Conservation (phyloP, 2,329 filamentous ascomycete genomes). For the Fusarium anthophilum region DNA sequence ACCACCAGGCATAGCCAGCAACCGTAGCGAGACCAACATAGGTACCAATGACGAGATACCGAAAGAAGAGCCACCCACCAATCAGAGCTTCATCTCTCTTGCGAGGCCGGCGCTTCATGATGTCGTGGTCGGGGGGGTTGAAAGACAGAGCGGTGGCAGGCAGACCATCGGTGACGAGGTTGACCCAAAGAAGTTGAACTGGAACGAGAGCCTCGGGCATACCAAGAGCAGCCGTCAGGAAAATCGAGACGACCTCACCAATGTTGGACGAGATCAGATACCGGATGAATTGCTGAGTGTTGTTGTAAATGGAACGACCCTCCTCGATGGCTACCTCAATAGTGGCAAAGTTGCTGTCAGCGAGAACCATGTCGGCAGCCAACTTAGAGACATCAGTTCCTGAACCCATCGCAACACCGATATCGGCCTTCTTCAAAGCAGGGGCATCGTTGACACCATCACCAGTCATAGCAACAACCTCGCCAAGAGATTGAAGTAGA, state of each 20-base stretch:
- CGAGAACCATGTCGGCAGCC: conserved; percentile 97
- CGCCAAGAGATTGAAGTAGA: conserved; percentile 88
- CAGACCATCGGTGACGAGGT: conserved; percentile 95
- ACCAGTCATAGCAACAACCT: conserved; percentile 99
- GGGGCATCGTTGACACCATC: conserved; percentile 99
- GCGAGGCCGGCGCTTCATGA: conserved; percentile 92
- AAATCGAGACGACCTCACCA: conserved; percentile 98
- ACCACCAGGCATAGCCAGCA: conserved; percentile 99
- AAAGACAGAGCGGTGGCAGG: conserved; percentile 96
- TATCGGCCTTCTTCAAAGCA: conserved; percentile 97
- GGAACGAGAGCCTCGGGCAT: conserved; percentile 98
- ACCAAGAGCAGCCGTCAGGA: conserved; percentile 92
- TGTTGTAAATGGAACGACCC: conserved; percentile 98
- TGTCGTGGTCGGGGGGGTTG: conserved; percentile 97
- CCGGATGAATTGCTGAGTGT: conserved; percentile 99
- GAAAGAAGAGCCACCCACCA: conserved; percentile 95
- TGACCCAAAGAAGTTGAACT: conserved; percentile 98
- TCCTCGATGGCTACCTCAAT: conserved; percentile 97
- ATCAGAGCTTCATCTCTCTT: conserved; percentile 95
- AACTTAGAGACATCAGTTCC: conserved; percentile 97
- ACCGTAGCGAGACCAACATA: conserved; percentile 97
- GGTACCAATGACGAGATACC: conserved; percentile 94
- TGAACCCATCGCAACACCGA: conserved; percentile 98
- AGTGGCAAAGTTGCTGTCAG: conserved; percentile 98
- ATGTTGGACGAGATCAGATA: conserved; percentile 99